phyloP scores from a whole-genome alignment of 768 basidiomycete species.

The Phanerochaete carnosa region DNA sequence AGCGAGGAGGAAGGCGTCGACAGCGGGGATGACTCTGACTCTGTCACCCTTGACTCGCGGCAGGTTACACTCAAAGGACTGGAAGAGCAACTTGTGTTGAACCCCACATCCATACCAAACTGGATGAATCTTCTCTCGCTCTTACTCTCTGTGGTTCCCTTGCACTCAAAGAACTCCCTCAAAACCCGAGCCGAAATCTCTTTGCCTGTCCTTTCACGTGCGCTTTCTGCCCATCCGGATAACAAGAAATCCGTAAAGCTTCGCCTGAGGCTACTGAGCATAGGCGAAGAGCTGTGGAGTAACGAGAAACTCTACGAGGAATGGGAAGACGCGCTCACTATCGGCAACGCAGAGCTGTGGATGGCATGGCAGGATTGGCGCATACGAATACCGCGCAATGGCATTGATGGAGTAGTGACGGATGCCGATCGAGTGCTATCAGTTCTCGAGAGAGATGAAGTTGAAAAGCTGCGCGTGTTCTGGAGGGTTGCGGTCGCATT shows the following conservation, averaged over 20 bases:
- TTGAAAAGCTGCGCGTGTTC: constrained; percentile 52
- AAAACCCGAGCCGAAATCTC: constrained; percentile 71
- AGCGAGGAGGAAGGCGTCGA: constrained; percentile 18
- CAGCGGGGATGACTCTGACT: constrained; percentile 22
- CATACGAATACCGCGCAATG: constrained; percentile 43
- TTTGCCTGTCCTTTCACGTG: constrained; percentile 62
- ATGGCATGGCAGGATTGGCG: constrained; percentile 82
- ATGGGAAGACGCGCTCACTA: constrained; percentile 64
- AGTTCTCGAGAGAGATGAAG: constrained; percentile 39
- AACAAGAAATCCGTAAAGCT: constrained; percentile 50
- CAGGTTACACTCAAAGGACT: constrained; percentile 58
- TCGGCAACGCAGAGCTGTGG: constrained; percentile 58
- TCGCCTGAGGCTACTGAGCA: constrained; percentile 61
- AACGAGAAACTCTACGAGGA: constrained; percentile 50
- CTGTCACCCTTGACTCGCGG: constrained; percentile 33
- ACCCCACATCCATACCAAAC: constrained; percentile 49
- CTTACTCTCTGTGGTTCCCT: constrained; percentile 59
- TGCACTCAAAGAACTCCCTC: constrained; percentile 62
- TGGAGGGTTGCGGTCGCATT: constrained; percentile 69
- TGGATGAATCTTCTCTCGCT: constrained; percentile 69
- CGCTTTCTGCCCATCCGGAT: constrained; percentile 50
- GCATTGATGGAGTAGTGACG: constrained; percentile 50
- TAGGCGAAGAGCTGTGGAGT: constrained; percentile 73
- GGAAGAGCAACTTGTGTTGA: constrained; percentile 47
- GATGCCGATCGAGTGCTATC: constrained; percentile 47